A percentile compares a stretch with the other conserved stretches of the same genome.
Conservation (phyloP, 2,329 filamentous ascomycete genomes). For the Cryphonectria japonica region DNA sequence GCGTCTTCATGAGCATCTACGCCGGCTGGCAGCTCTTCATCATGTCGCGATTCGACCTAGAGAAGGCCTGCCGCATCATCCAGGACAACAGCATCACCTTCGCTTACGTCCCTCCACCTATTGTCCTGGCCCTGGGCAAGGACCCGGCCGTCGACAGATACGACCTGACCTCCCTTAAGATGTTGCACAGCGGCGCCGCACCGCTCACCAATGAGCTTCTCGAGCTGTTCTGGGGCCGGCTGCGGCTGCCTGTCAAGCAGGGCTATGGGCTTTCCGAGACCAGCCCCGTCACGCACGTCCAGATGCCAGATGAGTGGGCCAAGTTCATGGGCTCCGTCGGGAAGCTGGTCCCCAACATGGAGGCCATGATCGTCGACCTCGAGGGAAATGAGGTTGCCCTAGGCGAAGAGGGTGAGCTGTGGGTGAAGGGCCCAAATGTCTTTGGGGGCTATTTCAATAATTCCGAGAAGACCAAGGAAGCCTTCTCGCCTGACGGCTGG, state of each 20-base stretch:
- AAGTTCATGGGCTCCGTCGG: slow-evolving; percentile 79
- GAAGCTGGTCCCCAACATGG: slow-evolving; percentile 75
- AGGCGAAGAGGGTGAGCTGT: slow-evolving; percentile 71
- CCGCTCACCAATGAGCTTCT: slow-evolving; percentile 82
- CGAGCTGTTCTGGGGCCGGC: slow-evolving; percentile 71
- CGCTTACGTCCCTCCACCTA: slow-evolving; percentile 80
- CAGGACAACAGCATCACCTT: slow-evolving; percentile 78
- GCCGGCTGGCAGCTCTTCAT: slow-evolving; percentile 69
- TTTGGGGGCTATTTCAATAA: slow-evolving; percentile 81
- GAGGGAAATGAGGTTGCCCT: slow-evolving; percentile 59
- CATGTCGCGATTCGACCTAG: slow-evolving; percentile 80
- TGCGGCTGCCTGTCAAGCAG: slow-evolving; percentile 84
- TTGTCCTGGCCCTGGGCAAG: slow-evolving; percentile 80
- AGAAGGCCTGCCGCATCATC: slow-evolving; percentile 75
- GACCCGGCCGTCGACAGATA: slow-evolving; percentile 78
- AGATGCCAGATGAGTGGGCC: slow-evolving; percentile 76
- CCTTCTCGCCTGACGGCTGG: slow-evolving; percentile 76
- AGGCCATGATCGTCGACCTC: slow-evolving; percentile 77
- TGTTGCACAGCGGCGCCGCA: slow-evolving; percentile 86
- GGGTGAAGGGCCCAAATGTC: slow-evolving; percentile 79
- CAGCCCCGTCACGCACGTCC: slow-evolving; percentile 75
- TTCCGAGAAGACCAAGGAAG: slow-evolving; percentile 69
- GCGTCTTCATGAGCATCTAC: slow-evolving; percentile 71
- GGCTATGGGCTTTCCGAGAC: slow-evolving; percentile 92
- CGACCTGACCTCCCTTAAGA: slow-evolving; percentile 76